Conservation (phyloP, 352 stramenopile species). For the Phytophthora capsici region DNA sequence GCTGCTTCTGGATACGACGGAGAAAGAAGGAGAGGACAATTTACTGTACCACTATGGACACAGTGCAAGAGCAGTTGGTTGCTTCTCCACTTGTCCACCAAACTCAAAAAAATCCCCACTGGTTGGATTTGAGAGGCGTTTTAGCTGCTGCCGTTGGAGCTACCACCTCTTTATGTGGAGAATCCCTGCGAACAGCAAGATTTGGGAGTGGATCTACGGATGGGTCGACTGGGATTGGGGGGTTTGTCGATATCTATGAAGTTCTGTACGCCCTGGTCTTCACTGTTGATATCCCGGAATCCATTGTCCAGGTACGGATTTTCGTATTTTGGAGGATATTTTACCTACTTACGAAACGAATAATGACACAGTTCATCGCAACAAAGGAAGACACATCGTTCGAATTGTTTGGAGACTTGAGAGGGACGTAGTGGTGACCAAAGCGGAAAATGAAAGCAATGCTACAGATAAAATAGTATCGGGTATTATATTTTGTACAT, state of each 20-base stretch:
- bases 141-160: constrained; percentile 63
- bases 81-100: constrained; percentile 26
- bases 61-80: constrained; percentile 2
- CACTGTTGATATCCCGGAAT: constrained; percentile 7
- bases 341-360: no score
- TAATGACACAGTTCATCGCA: no score
- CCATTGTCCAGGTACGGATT: constrained; percentile 28
- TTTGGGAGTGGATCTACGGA: constrained; percentile 30
- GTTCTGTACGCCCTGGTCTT: constrained; percentile 67
- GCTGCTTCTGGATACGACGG: constrained; percentile 64
- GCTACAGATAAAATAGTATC: no score
- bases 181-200: constrained; percentile 44
- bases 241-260: constrained; percentile 58
- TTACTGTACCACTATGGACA: constrained; percentile 51
- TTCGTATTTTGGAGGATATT: no score
- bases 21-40: constrained; percentile 79
- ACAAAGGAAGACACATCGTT: no score
- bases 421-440: no score
- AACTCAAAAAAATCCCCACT: constrained; percentile 17
- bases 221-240: constrained; percentile 29
- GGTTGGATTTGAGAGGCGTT: constrained; percentile 58
- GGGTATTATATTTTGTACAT: no score
- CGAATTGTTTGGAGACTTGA: no score
- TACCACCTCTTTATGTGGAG: constrained; percentile 53
- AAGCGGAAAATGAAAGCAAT: no score